These are phyloP conservation scores for Curvularia sp. DNA, from an alignment of 2,329 filamentous ascomycete genomes.

Conservation along the genomic window DNA sequence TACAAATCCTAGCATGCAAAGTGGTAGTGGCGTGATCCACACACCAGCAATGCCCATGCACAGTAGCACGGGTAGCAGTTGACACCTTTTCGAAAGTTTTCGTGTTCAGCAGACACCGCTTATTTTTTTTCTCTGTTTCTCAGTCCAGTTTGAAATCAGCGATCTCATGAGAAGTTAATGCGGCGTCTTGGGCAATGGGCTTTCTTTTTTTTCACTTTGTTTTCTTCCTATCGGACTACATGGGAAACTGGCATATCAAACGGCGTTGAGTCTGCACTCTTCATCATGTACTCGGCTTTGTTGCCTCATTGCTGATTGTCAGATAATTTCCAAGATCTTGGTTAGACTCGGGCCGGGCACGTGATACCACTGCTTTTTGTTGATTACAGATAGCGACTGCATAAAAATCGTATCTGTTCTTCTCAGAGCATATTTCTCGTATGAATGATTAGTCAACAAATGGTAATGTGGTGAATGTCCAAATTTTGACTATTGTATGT, in stretches of 20 bases:
- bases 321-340: conserved; percentile 9
- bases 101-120: neutral
- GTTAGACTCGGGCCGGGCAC: conserved; percentile 14
- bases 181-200: conserved; percentile 1
- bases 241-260: conserved; percentile 10
- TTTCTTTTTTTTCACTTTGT: neutral
- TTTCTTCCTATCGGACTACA: conserved; percentile 1
- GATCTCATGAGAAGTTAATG: conserved; percentile 1
- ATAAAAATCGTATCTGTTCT: neutral
- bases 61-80: conserved; percentile 43
- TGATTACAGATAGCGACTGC: conserved; percentile 2
- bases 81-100: conserved; percentile 10
- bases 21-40: conserved; percentile 23
- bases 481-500: neutral
- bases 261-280: conserved; percentile 10
- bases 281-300: neutral
- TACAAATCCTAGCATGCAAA: conserved; percentile 23
- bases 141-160: neutral
- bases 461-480: neutral
- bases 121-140: neutral
- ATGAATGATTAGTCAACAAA: neutral
- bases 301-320: conserved; percentile 5
- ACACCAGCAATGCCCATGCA: conserved; percentile 39
- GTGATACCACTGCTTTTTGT: conserved; percentile 10
- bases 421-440: neutral